Evolutionary conservation across 106 monocot species (phyloP).

Genomic region (Dendrobium officinale): DNA sequence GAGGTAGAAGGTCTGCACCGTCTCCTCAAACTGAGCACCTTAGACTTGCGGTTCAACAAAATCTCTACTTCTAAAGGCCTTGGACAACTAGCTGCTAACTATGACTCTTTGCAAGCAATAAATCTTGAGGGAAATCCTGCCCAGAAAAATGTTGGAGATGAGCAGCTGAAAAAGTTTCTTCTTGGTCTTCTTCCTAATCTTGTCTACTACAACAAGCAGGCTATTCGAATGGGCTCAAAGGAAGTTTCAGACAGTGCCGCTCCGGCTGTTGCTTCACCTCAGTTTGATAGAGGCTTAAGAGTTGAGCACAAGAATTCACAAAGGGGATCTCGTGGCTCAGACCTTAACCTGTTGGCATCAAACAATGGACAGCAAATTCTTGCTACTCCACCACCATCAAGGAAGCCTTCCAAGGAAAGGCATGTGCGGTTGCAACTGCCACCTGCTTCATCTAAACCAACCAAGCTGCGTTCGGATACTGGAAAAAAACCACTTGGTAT

Average conservation of each 20-base stretch:
- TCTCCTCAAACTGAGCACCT: slow-evolving; percentile 58
- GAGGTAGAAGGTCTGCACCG: slow-evolving; percentile 91
- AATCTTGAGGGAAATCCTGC: slow-evolving; percentile 77
- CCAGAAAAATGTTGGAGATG: slow-evolving; percentile 71
- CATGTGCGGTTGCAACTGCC: neutral
- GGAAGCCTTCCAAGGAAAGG: neutral
- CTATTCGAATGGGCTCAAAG: neutral
- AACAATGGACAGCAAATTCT: neutral
- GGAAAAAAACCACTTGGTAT: neutral
- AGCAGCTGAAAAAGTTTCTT: slow-evolving; percentile 67
- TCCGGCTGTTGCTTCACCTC: neutral
- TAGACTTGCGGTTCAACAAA: slow-evolving; percentile 67
- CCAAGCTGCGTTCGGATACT: neutral
- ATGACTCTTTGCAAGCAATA: slow-evolving; percentile 55
- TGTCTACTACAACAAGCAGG: slow-evolving; percentile 43
- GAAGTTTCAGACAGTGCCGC: slow-evolving; percentile 5
- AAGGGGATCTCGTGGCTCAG: neutral
- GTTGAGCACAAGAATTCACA: slow-evolving; percentile 20
- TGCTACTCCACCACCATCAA: neutral
- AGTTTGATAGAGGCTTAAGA: slow-evolving; percentile 8
- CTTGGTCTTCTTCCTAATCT: slow-evolving; percentile 61
- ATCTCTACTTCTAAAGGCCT: slow-evolving; percentile 76
- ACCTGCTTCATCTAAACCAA: neutral
- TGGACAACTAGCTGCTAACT: slow-evolving; percentile 81
- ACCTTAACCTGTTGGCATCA: neutral